A percentile compares a stretch with the other conserved stretches of the same genome.
phyloP scores from a whole-genome alignment of 2,329 filamentous ascomycete species.

The Exophiala sp. region DNA sequence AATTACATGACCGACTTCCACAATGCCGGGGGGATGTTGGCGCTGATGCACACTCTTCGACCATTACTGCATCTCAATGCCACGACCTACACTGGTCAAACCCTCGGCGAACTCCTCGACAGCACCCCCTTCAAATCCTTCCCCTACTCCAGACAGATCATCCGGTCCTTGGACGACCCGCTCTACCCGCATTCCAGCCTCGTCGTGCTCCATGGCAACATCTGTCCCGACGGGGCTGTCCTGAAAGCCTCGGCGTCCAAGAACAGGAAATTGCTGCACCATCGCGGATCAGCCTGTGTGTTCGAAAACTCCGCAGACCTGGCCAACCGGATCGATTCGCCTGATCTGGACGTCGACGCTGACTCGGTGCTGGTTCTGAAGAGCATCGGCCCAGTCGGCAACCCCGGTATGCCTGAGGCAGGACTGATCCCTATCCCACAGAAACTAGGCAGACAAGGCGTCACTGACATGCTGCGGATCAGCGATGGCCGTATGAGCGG shows the following conservation, averaged over 20 bases:
- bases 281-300: slow-evolving; percentile 44
- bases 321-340: slow-evolving; percentile 43
- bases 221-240: slow-evolving; percentile 46
- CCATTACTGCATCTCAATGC: slow-evolving; percentile 45
- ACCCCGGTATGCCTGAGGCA: slow-evolving; percentile 51
- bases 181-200: slow-evolving; percentile 44
- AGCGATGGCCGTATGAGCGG: slow-evolving; percentile 53
- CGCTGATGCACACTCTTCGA: slow-evolving; percentile 42
- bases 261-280: slow-evolving; percentile 40
- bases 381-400: slow-evolving; percentile 47
- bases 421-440: slow-evolving; percentile 48
- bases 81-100: slow-evolving; percentile 44
- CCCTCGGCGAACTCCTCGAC: slow-evolving; percentile 44
- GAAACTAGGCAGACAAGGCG: slow-evolving; percentile 44
- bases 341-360: slow-evolving; percentile 39
- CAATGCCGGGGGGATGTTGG: slow-evolving; percentile 48
- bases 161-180: slow-evolving; percentile 42
- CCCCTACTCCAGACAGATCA: slow-evolving; percentile 39
- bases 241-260: slow-evolving; percentile 50
- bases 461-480: slow-evolving; percentile 50
- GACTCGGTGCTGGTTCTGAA: slow-evolving; percentile 46
- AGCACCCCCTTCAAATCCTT: slow-evolving; percentile 40
- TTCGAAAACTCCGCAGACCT: slow-evolving; percentile 47
- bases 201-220: slow-evolving; percentile 43
- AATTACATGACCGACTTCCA: slow-evolving; percentile 54